These are phyloP conservation scores for Schizosaccharomyces octosporus DNA, from an alignment of 805 yeast genomes.

Conservation along the genomic window DNA sequence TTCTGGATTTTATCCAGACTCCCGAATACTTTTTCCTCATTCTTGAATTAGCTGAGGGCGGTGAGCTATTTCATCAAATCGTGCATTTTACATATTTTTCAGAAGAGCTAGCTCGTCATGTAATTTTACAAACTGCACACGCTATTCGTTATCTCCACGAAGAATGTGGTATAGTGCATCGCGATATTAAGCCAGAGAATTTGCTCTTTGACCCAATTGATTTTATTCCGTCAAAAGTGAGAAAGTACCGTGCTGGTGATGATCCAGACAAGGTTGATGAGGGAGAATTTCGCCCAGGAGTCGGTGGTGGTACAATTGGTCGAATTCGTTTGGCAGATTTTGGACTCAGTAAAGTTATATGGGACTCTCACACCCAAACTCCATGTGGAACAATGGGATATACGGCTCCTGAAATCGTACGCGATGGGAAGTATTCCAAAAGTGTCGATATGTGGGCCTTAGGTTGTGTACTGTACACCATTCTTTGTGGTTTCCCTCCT, in stretches of 20 bases:
- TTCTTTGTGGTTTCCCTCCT: slow-evolving; percentile 93
- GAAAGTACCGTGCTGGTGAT: slow-evolving; percentile 16
- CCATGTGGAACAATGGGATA: slow-evolving; percentile 98
- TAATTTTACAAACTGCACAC: slow-evolving; percentile 44
- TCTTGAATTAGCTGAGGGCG: slow-evolving; percentile 48
- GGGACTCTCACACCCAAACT: slow-evolving; percentile 74
- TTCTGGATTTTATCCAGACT: slow-evolving; percentile 30
- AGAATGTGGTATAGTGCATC: slow-evolving; percentile 45
- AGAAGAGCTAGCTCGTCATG: slow-evolving; percentile 48
- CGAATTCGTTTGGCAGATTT: slow-evolving; percentile 78
- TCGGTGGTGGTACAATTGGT: slow-evolving; percentile 89
- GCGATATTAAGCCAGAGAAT: slow-evolving; percentile 69
- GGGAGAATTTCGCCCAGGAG: slow-evolving; percentile 53
- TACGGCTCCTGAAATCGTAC: slow-evolving; percentile 93
- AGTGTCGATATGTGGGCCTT: slow-evolving; percentile 97
- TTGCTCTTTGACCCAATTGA: slow-evolving; percentile 36
- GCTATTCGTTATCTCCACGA: slow-evolving; percentile 51
- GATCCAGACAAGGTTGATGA: slow-evolving; percentile 41
- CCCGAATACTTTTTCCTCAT: slow-evolving; percentile 32
- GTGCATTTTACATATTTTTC: slow-evolving; percentile 54
- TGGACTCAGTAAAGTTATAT: slow-evolving; percentile 75
- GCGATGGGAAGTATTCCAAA: slow-evolving; percentile 74
- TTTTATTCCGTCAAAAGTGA: slow-evolving; percentile 16
- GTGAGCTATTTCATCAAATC: slow-evolving; percentile 59
- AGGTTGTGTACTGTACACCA: slow-evolving; percentile 83